Base-by-base conservation (phyloP, 129 eudicot genomes). In the Cynara cardunculus region DNA sequence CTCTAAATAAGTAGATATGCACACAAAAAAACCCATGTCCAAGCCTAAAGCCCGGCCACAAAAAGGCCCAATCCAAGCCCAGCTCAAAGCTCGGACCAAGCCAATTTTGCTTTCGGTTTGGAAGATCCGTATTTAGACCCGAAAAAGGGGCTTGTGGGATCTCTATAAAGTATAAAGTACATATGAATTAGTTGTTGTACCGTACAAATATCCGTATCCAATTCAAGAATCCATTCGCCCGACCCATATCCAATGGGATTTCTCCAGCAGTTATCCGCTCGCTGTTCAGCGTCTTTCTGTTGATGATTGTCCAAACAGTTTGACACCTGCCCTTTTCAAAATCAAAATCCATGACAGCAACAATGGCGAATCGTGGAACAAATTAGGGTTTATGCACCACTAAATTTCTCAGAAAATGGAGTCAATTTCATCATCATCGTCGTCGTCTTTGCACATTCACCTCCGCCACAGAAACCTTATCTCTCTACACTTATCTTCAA, bases 401-500 rank as follows among this genome's bases (percentile, higher is more conserved):
- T 26, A 39, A 39, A 32, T 18, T 34, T 64, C 73, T 10, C 56
- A 26, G 0, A 35, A 34, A 75, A 84, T 84, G 87, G 81, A 66
- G 71, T 69, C 74, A 80, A 75, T 84, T 59, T 69, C 80, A 39
- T 44, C 81, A 24, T 41, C 41, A 56, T 83, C 34, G n/a, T 69
- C 70, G 3, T 34, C 78, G 35, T 72, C 67, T 32, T 31, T 56
- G 7, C 77, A 26, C 65, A 35, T 78, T 64, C 80, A 80, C 61
- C 86, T 56, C 90, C 85, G 61, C 86, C 93, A 72, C 87, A 84
- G 78, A 75, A 78, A 86, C 65, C 90, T 88, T 82, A 81, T 81
- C 87, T 85, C 89, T 18, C 82, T 79, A 27, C 82, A 76, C 79
- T 69, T 75, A 72, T 32, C 72, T 41, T 84, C 89, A 24, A 37